Base-by-base conservation (phyloP, 2,329 filamentous ascomycete genomes). In the Botrytis deweyae region DNA sequence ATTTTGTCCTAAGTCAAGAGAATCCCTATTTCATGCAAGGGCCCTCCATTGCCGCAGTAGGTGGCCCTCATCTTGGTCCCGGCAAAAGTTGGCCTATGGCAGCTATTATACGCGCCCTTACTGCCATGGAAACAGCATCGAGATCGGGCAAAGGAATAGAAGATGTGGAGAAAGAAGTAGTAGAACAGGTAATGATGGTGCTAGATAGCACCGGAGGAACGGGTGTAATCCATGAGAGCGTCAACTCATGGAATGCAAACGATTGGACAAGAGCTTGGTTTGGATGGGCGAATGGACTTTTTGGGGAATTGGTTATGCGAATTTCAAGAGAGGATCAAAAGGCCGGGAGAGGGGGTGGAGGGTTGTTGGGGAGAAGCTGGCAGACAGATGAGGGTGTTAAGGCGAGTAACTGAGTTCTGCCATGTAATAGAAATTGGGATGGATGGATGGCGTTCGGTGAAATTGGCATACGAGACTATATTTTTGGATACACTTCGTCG, bases 11-110 rank as follows among this genome's bases (percentile, higher is more conserved):
- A n/a, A 88, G 89, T 74, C 87, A 88, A 68, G 88, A 88, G 0
- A 97, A 97, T 78, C 94, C 94, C 0, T 97, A 96, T 82, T 97
- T 88, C 77, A 84, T 87, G 82, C 83, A 82, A 42, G 79, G 79
- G 0, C 78, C 79, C 0, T 74, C 77, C 7, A 91, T 96, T 79
- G 88, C 88, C 3, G 79, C 79, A 92, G 91, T 96, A 72, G 93
- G 94, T 10, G 93, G 86, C 1, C 86, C 86, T 6, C 87, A 87
- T 78, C 88, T 95, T 72, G 93, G 93, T 0, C 87, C 87, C 0
- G 87, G 86, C 4, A 79, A 78, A 55, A 76, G 85, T 0, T 89
- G 87, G 87, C 87, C 87, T 0, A 88, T 89, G 87, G 86, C 87
- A 1, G 83, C 86, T 22, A 86, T 87, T 18, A 84, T 88, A 22